Conservation (phyloP, 371 early-diverging fungal species). For the Cladochytrium tenue region DNA sequence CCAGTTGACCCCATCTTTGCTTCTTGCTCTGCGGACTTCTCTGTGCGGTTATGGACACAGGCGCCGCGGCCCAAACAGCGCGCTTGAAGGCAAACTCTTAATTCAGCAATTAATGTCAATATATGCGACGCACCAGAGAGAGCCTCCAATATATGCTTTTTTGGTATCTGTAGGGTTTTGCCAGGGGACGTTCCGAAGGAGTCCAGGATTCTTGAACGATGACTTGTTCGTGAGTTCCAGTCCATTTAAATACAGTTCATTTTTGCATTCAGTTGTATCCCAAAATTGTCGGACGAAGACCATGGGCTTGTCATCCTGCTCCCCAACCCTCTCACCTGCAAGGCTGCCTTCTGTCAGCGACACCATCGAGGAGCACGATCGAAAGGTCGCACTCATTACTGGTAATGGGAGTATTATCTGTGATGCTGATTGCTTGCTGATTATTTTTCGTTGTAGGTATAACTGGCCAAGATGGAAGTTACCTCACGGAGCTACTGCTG, state of each 20-base stretch:
- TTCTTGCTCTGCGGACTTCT: constrained; percentile 81
- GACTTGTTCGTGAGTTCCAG: no score
- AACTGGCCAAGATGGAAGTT: constrained; percentile 85
- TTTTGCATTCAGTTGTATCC: no score
- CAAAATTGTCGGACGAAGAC: no score
- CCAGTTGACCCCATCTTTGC: constrained; percentile 78
- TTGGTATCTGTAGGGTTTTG: no score
- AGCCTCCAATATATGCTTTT: no score
- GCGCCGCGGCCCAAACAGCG: background rate
- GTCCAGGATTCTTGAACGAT: no score
- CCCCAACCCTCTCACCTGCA: no score
- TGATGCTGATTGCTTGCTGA: background rate
- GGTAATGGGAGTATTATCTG: background rate
- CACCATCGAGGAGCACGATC: background rate
- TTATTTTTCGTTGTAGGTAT: constrained; percentile 54
- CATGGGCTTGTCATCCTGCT: no score
- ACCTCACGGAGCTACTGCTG: constrained; percentile 74
- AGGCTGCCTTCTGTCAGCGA: background rate
- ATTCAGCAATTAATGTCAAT: no score
- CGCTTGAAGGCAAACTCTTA: background rate
- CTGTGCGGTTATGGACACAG: constrained; percentile 78
- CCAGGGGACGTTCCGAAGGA: no score
- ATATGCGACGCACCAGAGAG: no score
- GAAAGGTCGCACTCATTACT: background rate
- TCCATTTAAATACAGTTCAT: no score